A percentile compares a stretch with the other conserved stretches of the same genome.
Conservation (phyloP, 2,329 filamentous ascomycete species). For the Microdochium bolleyi region DNA sequence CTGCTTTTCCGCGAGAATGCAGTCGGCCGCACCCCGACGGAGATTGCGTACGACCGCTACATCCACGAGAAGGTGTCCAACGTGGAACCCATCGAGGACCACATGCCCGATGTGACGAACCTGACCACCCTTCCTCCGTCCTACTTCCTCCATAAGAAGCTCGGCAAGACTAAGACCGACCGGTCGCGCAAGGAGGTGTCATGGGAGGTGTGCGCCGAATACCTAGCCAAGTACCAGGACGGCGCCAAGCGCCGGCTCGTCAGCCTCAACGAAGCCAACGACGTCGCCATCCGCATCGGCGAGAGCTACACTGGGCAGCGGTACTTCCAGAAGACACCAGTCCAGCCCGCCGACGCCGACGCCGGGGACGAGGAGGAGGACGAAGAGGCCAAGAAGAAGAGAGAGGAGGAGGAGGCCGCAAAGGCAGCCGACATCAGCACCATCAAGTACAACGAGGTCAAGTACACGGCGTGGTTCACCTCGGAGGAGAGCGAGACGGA, state of each 20-base stretch:
- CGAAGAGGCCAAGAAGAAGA: constrained; percentile 4
- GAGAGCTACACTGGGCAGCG: constrained; percentile 32
- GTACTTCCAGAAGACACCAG: constrained; percentile 8
- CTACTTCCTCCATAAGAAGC: neutral
- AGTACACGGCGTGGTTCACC: neutral
- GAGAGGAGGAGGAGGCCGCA: constrained; percentile 4
- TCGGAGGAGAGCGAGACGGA: neutral
- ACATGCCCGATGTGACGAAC: neutral
- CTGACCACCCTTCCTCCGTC: neutral
- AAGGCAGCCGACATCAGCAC: constrained; percentile 9
- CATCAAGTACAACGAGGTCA: constrained; percentile 2
- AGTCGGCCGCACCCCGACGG: constrained; percentile 64
- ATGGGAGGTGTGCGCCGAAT: constrained; percentile 14
- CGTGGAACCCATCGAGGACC: neutral
- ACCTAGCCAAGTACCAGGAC: constrained; percentile 11
- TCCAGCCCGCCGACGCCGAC: neutral
- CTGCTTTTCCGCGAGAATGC: constrained; percentile 67
- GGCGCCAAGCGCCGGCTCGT: constrained; percentile 37
- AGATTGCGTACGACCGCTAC: constrained; percentile 53
- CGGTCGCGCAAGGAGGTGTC: constrained; percentile 8
- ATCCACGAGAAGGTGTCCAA: constrained; percentile 15
- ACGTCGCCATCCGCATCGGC: constrained; percentile 47
- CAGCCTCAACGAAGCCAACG: constrained; percentile 47
- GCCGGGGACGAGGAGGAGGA: constrained; percentile 3
- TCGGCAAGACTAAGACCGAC: too few species aligned